Evolutionary conservation across 768 basidiomycete genomes (phyloP), one percentile per base, ranked within the genome.

Genomic region (Epithele typhae): DNA sequence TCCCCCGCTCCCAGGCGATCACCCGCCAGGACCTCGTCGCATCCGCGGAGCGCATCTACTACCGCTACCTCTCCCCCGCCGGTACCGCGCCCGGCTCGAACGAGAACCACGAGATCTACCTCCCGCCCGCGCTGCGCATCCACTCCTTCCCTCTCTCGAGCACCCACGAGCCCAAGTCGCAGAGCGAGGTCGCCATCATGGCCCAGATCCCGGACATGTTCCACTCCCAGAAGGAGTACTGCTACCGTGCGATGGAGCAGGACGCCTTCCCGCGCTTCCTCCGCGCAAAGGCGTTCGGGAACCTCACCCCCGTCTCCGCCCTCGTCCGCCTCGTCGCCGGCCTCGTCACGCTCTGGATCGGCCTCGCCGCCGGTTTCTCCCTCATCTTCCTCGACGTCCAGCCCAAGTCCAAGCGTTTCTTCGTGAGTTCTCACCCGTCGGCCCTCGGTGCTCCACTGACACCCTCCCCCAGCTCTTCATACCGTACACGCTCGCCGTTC

Each of bases 31-130:
- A 97, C 66, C 78, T 98, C 57, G 79, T 97, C 55, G 87, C 86
- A 7, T 91, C 89, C 24, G 96, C 95, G 9, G 96, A 98, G 62
- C 90, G 93, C 60, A 97, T 99, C 57, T 98, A 84, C 72, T 85
- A 85, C 62, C 85, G 93, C 43, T 98, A 98, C 69, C 84, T 99
- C 49, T 86, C 87, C 5, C 88, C 86, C 5, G 82, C 80, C 25
- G 79, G 75, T n/a, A 84, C 81, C 60, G 77, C 82, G 15, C 78
- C 86, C 6, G 82, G 87, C 52, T 81, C 85, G 14, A 79, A 82
- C 11, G 89, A 93, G 62, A 94, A 92, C 67, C 95, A 97, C 65
- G 95, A 98, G 72, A 94, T 99, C 40, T 98, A 98, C 64, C 84
- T 99, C 17, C 96, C 96, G 0, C 89, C 93, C 1, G 78, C 89